Base-by-base conservation (phyloP, 1,284 basidiomycete genomes). In the Phlebopus sp. region DNA sequence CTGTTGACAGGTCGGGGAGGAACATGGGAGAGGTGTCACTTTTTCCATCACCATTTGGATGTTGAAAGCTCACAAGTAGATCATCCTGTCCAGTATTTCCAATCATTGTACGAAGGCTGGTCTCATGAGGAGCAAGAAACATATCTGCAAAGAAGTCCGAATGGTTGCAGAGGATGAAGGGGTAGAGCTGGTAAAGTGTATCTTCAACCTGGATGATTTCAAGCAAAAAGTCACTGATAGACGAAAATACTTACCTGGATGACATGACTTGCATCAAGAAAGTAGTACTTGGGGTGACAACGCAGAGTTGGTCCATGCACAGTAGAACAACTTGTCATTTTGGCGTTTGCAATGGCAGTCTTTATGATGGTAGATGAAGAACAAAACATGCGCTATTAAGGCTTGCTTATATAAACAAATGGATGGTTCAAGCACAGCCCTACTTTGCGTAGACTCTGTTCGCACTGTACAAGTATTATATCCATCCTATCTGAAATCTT, bases 121-220 rank as follows among this genome's bases (percentile, higher is more conserved):
- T 8, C 25, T 25, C 23, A 13, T 21, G 29, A 4, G 32, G 15
- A 9, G 42, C 32, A 19, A 21, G 23, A 36, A 35, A 44, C 31
- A 36, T 44, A 2, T 34, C 17, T 15, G 1, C 13, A 44, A 44
- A 36, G 0, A 23, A 23, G n/a, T 36, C 19, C 11, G 42, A 44
- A 36, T 18, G 14, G 7, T 17, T 14, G 4, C 18, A 44, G n/a
- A 36, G 34, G n/a, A 44, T 35, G 7, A n/a, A 32, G 11, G 18
- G 15, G 31, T 35, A 34, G 17, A 44, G 19, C 15, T 23, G 31
- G 32, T 32, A 44, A 8, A 44, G 18, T n/a, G 5, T 44, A 18
- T 44, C 25, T 35, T 44, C 42, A n/a, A 44, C 42, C 42, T 44
- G 27, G 27, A 29, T 25, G 34, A 36, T 15, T 19, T 15, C 18